These are phyloP conservation scores for Coemansia pectinata DNA, from an alignment of 192 early-diverging fungal genomes.

Conservation along the genomic window DNA sequence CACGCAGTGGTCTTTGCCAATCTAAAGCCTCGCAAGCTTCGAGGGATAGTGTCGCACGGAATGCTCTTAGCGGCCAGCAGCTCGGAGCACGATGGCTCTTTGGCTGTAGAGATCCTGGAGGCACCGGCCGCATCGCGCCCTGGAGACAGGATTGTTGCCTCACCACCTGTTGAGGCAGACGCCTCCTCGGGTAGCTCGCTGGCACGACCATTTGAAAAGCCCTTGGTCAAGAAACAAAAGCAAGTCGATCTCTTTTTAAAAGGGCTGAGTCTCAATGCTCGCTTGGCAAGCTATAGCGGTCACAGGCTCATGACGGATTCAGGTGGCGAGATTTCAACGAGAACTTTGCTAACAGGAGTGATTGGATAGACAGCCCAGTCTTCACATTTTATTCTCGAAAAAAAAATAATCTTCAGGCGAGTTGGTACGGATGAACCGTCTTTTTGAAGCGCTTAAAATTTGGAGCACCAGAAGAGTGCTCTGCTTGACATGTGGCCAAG, in stretches of 20 bases:
- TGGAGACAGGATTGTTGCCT: conserved; percentile 12
- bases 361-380: conserved; percentile 9
- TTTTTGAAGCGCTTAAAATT: conserved; percentile 52
- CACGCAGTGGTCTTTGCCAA: conserved; percentile 33
- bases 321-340: conserved; percentile 8
- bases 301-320: conserved; percentile 4
- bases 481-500: neutral
- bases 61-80: conserved; percentile 36
- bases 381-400: neutral
- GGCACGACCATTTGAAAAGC: neutral
- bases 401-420: neutral
- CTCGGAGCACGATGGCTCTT: neutral
- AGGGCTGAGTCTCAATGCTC: conserved; percentile 2
- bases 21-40: conserved; percentile 34
- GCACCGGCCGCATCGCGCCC: conserved; percentile 11
- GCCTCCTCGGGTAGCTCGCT: neutral
- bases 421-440: conserved; percentile 33
- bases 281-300: conserved; percentile 17
- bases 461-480: neutral
- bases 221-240: conserved; percentile 18
- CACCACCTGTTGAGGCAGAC: neutral
- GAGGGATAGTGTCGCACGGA: conserved; percentile 30
- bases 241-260: conserved; percentile 15
- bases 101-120: conserved; percentile 29
- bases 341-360: conserved; percentile 10